Base-by-base conservation (phyloP, 306 rosid species). In the Crataegus laevigata region DNA sequence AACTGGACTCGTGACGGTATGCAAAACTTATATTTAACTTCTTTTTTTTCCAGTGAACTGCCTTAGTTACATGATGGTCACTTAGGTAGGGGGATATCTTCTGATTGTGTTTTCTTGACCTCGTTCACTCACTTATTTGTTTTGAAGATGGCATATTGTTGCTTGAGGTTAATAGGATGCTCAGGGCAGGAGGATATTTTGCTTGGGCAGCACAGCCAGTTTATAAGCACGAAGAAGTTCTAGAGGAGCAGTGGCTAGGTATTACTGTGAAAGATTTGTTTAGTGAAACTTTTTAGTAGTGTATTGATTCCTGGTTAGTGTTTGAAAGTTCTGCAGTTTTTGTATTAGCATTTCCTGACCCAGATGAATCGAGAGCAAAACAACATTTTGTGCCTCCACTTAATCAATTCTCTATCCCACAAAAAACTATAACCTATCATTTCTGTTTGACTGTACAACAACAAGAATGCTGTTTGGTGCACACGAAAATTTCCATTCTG, bases 181-280 rank as follows among this genome's bases (percentile, higher is more conserved):
- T 94, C 72, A 85, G 99, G 75, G 89, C 86, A 55, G 99, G 99
- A 81, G 99, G 99, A 67, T 94, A 90, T 88, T 94, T 94, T 86
- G 96, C 87, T 64, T 94, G 99, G 99, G 99, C 98, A 54, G 98
- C 98, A 18, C 98, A 94, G 84, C 98, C 98, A 63, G 98, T 91
- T 78, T 94, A 94, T 78, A 94, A 94, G 87, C 99, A 94, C 58
- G 96, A 90, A 82, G 96, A 90, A 80, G 81, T 64, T 81, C 86
- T 94, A 75, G 96, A 92, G 89, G 90, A 88, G 75, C 99, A 92
- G 85, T 94, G 99, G 99, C 77, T 92, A 89, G 97, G 99, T 94
- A 85, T 79, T 25, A 28, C 68, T 77, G 47, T 13, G 63, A 29
- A 75, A 19, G 68, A 8, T 72, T 59, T 18, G 25, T 58, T 55